A percentile compares a stretch with the other conserved stretches of the same genome.
phyloP scores from a whole-genome alignment of 768 basidiomycete genomes.

The Leccinum sublutescens region DNA sequence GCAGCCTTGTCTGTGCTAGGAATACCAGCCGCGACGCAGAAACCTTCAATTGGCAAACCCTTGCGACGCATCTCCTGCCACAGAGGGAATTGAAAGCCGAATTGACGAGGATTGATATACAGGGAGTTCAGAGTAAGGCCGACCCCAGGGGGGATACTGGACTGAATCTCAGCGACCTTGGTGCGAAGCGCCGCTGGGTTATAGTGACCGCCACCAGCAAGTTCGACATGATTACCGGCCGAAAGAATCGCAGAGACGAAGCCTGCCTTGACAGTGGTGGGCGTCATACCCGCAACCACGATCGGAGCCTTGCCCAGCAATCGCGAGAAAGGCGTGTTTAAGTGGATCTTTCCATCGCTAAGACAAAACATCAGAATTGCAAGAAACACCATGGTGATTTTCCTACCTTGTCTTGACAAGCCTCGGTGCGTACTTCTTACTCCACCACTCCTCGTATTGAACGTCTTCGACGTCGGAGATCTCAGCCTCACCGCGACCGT shows the following conservation, averaged over 20 bases:
- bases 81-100: constrained; percentile 93
- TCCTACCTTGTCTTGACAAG: constrained; percentile 84
- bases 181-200: constrained; percentile 82
- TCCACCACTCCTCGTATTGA: constrained; percentile 87
- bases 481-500: constrained; percentile 85
- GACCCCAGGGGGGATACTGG: constrained; percentile 79
- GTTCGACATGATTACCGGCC: constrained; percentile 94
- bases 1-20: constrained; percentile 96
- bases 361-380: constrained; percentile 1
- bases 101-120: constrained; percentile 98
- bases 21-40: constrained; percentile 97
- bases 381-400: not conserved
- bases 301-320: constrained; percentile 95
- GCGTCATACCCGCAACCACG: constrained; percentile 99
- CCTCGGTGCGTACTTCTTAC: constrained; percentile 79
- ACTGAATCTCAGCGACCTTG: constrained; percentile 92
- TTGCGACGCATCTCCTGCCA: constrained; percentile 98
- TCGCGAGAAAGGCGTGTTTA: constrained; percentile 96
- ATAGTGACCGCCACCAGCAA: constrained; percentile 98
- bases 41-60: constrained; percentile 95
- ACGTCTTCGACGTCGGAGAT: constrained; percentile 66
- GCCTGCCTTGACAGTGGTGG: constrained; percentile 91
- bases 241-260: constrained; percentile 91
- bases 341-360: constrained; percentile 87
- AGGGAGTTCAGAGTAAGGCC: constrained; percentile 93